phyloP scores from a whole-genome alignment of 257 asterid genomes.

The Ehretia macrophylla region DNA sequence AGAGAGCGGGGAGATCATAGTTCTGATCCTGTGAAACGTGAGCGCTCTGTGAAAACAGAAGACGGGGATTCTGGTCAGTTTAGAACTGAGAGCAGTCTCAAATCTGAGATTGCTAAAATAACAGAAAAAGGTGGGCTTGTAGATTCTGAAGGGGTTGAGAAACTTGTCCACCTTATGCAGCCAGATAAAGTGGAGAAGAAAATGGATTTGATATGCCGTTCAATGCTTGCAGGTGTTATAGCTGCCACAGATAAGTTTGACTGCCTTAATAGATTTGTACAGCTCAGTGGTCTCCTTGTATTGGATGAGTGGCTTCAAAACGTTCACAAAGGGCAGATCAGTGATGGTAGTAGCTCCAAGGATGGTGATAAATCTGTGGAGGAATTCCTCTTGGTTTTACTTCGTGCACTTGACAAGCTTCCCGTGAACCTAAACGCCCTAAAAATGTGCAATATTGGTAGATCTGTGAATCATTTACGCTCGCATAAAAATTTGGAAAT shows the following conservation, averaged over 20 bases:
- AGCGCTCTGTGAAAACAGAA: conserved; percentile 51
- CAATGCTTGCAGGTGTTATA: conserved; percentile 66
- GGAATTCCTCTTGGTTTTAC: conserved; percentile 76
- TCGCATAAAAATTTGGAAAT: conserved; percentile 75
- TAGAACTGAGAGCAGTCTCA: conserved; percentile 48
- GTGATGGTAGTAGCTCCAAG: conserved; percentile 37
- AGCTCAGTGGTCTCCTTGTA: conserved; percentile 64
- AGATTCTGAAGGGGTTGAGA: conserved; percentile 77
- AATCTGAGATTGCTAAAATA: conserved; percentile 60
- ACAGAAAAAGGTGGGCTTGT: conserved; percentile 70
- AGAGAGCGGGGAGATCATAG: conserved; percentile 80
- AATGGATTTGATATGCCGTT: conserved; percentile 56
- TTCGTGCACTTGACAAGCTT: conserved; percentile 85
- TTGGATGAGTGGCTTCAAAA: conserved; percentile 97
- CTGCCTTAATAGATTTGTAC: conserved; percentile 70
- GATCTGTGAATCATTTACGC: conserved; percentile 77
- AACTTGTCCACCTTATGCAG: conserved; percentile 75
- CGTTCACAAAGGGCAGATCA: conserved; percentile 64
- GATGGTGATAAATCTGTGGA: conserved; percentile 62
- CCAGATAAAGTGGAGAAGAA: conserved; percentile 51
- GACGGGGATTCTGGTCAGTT: conserved; percentile 40
- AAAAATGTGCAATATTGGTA: conserved; percentile 84
- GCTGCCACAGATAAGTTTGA: conserved; percentile 78
- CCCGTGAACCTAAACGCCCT: conserved; percentile 91
- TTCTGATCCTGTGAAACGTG: conserved; percentile 64